Percentiles rank a stretch among this genome's conserved stretches.
These are phyloP conservation scores for Nicotiana tabacum DNA, from an alignment of 257 asterid species.

Conservation along the genomic window DNA sequence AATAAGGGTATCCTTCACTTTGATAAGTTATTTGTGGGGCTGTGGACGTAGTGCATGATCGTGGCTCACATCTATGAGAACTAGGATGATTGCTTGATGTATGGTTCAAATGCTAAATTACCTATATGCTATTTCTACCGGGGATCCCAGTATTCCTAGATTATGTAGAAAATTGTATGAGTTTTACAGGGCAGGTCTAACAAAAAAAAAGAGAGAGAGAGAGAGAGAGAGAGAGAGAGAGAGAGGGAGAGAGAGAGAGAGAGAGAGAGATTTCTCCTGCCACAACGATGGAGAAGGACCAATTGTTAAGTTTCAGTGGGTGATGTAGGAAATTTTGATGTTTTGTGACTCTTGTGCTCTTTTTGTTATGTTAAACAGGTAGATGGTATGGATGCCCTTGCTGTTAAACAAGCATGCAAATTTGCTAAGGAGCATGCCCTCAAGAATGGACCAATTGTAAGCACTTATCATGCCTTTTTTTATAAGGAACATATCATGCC, in stretches of 20 bases:
- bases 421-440: constrained; percentile 91
- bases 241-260: neutral
- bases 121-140: neutral
- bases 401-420: constrained; percentile 95
- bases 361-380: constrained; percentile 40
- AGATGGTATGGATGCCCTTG: constrained; percentile 98
- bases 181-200: neutral
- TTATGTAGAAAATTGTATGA: neutral
- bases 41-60: neutral
- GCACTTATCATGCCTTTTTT: constrained; percentile 23
- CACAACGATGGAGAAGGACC: neutral
- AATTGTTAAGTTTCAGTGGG: neutral
- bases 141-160: neutral
- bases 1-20: neutral
- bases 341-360: neutral
- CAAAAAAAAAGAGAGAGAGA: no score
- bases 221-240: neutral
- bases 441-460: constrained; percentile 97
- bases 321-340: neutral
- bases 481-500: constrained; percentile 18
- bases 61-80: neutral
- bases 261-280: neutral
- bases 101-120: neutral
- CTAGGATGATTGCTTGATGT: neutral
- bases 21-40: neutral